Conservation (phyloP, 73 alveolate species). For the Durusdinium trenchii region DNA sequence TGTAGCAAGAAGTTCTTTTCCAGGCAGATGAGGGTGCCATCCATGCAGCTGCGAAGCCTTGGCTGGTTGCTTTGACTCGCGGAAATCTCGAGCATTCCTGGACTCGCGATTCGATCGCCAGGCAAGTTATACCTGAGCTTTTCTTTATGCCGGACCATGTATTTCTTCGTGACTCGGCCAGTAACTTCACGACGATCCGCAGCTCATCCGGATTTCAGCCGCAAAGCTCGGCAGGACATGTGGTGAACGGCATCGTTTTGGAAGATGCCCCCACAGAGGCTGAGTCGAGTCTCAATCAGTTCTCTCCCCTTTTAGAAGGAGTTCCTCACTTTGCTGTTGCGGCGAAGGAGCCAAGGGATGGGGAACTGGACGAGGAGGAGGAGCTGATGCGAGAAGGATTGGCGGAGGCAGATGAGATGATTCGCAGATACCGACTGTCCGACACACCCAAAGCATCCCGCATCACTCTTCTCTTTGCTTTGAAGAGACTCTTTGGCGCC, state of each 20-base stretch:
- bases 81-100: no score
- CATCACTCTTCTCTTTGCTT: not conserved
- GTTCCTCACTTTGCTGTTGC: no score
- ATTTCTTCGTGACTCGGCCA: slow-evolving; percentile 25
- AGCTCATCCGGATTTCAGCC: not conserved
- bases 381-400: slow-evolving; percentile 25
- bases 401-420: slow-evolving; percentile 34
- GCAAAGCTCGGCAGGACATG: slow-evolving; percentile 46
- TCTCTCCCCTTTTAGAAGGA: no score
- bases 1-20: no score
- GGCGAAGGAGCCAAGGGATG: not conserved
- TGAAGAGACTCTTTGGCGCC: not conserved
- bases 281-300: no score
- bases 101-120: no score
- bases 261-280: slow-evolving; percentile 57
- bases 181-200: not conserved
- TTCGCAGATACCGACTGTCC: not conserved
- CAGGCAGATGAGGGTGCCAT: slow-evolving; percentile 42
- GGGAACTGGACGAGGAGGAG: slow-evolving; percentile 42
- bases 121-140: slow-evolving; percentile 80
- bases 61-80: not conserved
- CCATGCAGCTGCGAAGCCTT: not conserved
- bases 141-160: slow-evolving; percentile 83
- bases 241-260: slow-evolving; percentile 48
- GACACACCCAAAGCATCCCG: not conserved